Evolutionary conservation across 2,329 filamentous ascomycete genomes (phyloP).

Genomic region (Colletotrichum gigasporum): DNA sequence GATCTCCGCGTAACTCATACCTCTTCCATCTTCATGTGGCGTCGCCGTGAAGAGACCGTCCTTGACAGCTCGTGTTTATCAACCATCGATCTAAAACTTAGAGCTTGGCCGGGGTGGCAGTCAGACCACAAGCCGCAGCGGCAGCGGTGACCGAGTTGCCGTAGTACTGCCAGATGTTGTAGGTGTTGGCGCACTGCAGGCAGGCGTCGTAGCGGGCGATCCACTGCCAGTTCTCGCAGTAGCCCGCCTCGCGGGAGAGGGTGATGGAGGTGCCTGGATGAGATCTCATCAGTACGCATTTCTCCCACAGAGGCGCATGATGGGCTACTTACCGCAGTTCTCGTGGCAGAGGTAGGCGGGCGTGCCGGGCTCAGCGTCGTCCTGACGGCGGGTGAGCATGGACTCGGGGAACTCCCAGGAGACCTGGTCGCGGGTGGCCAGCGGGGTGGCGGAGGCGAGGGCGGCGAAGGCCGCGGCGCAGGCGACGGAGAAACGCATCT

Average conservation of each 20-base stretch:
- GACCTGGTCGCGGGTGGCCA: conserved; percentile 18
- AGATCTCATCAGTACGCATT: background rate
- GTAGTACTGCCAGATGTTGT: conserved; percentile 56
- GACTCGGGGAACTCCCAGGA: conserved; percentile 40
- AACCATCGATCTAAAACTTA: background rate
- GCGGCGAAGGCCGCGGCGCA: conserved; percentile 39
- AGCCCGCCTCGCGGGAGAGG: conserved; percentile 40
- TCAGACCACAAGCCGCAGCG: conserved; percentile 46
- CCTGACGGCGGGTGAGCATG: conserved; percentile 53
- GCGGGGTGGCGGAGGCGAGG: conserved; percentile 34
- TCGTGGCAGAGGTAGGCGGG: conserved; percentile 56
- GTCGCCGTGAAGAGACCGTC: no score
- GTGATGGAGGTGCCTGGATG: conserved; percentile 43
- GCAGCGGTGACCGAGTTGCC: conserved; percentile 46
- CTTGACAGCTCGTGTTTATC: no score
- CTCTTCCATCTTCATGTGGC: no score
- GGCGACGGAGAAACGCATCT: conserved; percentile 40
- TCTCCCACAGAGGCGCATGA: background rate
- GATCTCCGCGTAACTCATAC: no score
- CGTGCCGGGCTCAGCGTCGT: conserved; percentile 37
- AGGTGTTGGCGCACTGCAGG: conserved; percentile 52
- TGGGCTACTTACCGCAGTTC: conserved; percentile 54
- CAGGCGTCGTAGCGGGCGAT: conserved; percentile 45
- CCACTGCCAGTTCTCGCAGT: conserved; percentile 43
- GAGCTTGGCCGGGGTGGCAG: conserved; percentile 4